Evolutionary conservation across 176 grass and related monocot genomes (phyloP), one percentile per base, ranked within the genome.

Genomic region (Avena atlantica): DNA sequence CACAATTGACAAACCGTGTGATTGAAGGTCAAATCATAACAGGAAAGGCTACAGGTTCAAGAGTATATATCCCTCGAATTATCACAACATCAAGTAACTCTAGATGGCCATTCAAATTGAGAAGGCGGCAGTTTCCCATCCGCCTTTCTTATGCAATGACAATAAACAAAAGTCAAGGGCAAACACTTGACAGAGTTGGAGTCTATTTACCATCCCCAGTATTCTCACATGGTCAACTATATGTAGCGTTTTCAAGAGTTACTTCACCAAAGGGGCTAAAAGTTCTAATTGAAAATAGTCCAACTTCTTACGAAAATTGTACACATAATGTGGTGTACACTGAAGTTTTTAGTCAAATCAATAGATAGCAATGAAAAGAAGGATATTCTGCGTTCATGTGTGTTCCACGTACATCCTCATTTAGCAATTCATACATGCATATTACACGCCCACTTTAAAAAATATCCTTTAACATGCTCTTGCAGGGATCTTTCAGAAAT

Each of bases 151-250:
- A 12, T 9, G 48, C 48, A 50, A 50, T 50, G 48, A 9, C 65
- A 15, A 15, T 60, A 50, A 50, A 50, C 48, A 50, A 50, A 50
- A 50, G 48, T 50, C 48, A 50, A 50, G 48, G 6, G 48, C 7
- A 50, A 50, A 50, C 48, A 8, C 12, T 52, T 5, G 5, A 74
- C 2, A 45, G 13, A 10, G 45, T 85, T 15, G 68, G 70, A 12
- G 49, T 73, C 0, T 84, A 70, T 19, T 66, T 84, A 4, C 65
- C 81, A 57, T 27, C 12, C 11, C 64, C 40, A 25, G 83, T 86
- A 4, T 86, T 86, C 16, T 62, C 50, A 0, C 83, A 86, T 78
- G 71, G 83, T 5, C 72, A 86, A 67, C 10, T 86, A 4, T 86
- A 78, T 37, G 83, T 86, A 19, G 83, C 83, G 19, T 56, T 17